Conservation (phyloP, 148 eudicot genomes). For the Diospyros lotus region DNA sequence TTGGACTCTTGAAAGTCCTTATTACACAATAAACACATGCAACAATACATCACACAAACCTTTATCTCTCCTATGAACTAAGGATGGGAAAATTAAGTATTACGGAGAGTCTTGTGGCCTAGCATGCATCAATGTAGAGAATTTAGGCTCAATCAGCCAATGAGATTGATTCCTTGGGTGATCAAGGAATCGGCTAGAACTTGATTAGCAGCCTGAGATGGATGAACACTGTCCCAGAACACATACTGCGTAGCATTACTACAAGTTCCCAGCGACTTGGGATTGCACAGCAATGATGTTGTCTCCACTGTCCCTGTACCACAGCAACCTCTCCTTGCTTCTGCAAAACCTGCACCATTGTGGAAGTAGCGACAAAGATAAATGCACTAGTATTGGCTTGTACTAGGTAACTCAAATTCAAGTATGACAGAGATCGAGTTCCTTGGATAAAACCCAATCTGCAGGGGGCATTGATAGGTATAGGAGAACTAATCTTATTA, state of each 20-base stretch:
- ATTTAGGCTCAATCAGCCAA: conserved; percentile 19
- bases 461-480: no score
- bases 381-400: no score
- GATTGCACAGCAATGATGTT: conserved; percentile 74
- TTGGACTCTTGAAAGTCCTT: no score
- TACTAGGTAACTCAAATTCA: no score
- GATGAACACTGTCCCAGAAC: conserved; percentile 98
- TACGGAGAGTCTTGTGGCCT: background rate
- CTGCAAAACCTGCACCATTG: conserved; percentile 56
- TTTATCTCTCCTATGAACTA: background rate
- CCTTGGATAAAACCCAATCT: no score
- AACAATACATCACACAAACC: background rate
- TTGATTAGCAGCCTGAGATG: conserved; percentile 85
- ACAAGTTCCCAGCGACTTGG: conserved; percentile 73
- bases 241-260: conserved; percentile 77
- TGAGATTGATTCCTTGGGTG: conserved; percentile 55
- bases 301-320: conserved; percentile 92
- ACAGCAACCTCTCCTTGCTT: conserved; percentile 83
- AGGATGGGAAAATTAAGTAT: background rate
- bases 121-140: no score
- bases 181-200: conserved; percentile 68
- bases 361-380: no score
- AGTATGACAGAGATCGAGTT: no score
- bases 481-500: no score
- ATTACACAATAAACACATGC: no score